Percentiles rank a stretch among this genome's conserved stretches.
These are phyloP conservation scores for Cymbopogon citratus DNA, from an alignment of 176 grass and related monocot species.

Conservation along the genomic window DNA sequence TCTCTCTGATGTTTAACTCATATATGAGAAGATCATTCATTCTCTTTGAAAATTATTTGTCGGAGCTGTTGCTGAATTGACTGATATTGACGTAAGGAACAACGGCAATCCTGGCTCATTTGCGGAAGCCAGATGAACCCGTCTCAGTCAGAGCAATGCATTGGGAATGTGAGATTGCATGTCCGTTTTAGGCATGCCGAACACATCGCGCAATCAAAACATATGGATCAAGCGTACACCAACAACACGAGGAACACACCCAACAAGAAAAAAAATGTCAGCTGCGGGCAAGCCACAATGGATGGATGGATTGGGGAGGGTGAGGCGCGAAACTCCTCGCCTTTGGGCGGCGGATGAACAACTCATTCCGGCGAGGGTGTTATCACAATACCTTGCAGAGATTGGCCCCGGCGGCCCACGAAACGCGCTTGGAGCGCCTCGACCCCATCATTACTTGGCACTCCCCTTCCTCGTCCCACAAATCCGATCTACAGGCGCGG, in stretches of 20 bases:
- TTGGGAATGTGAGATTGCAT: neutral
- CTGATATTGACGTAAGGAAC: neutral
- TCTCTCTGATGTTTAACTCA: neutral
- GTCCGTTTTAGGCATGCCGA: neutral
- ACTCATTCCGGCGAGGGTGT: constrained; percentile 1
- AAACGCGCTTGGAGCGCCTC: constrained; percentile 66
- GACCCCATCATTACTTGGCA: constrained; percentile 35
- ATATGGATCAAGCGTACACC: neutral
- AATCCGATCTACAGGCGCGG: constrained; percentile 42
- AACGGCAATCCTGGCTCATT: neutral
- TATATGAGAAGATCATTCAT: neutral
- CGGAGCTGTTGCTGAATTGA: neutral
- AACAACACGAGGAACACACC: neutral
- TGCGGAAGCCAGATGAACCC: neutral
- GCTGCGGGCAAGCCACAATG: neutral
- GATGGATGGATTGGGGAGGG: neutral
- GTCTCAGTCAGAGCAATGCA: neutral
- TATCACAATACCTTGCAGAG: constrained; percentile 83
- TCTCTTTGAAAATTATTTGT: neutral
- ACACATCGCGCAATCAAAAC: neutral
- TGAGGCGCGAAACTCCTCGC: constrained; percentile 6
- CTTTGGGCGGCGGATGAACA: neutral
- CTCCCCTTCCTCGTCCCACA: neutral
- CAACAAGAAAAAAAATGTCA: neutral
- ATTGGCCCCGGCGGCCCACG: constrained; percentile 63